These are phyloP conservation scores for Podosphaera xanthii DNA, from an alignment of 2,329 filamentous ascomycete genomes.

Conservation along the genomic window DNA sequence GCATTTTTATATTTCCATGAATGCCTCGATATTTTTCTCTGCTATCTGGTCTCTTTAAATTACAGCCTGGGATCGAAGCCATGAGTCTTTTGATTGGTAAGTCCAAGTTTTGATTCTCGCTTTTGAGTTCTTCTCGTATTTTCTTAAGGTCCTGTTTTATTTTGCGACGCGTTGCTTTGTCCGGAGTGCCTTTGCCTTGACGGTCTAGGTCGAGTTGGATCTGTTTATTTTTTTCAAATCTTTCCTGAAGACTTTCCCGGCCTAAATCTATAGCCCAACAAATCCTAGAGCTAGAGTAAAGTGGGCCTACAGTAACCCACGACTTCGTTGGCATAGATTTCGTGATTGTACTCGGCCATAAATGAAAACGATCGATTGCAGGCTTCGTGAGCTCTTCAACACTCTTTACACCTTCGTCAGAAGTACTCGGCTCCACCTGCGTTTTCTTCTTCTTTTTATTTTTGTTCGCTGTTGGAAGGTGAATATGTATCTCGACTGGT, in stretches of 20 bases:
- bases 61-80: too few species aligned
- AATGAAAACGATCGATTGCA: neutral
- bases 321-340: neutral
- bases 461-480: neutral
- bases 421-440: too few species aligned
- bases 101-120: too few species aligned
- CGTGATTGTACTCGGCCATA: neutral
- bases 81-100: too few species aligned
- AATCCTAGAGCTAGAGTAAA: neutral
- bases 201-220: neutral
- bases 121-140: neutral
- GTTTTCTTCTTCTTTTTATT: neutral
- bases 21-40: too few species aligned
- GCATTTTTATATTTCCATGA: too few species aligned
- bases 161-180: neutral
- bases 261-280: neutral
- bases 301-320: neutral
- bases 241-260: neutral
- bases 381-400: too few species aligned
- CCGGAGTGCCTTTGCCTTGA: neutral
- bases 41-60: too few species aligned
- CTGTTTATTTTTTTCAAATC: neutral
- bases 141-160: neutral
- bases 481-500: neutral
- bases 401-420: too few species aligned